Base-by-base conservation (phyloP, 2,329 filamentous ascomycete species). In the Mollisia scopiformis region DNA sequence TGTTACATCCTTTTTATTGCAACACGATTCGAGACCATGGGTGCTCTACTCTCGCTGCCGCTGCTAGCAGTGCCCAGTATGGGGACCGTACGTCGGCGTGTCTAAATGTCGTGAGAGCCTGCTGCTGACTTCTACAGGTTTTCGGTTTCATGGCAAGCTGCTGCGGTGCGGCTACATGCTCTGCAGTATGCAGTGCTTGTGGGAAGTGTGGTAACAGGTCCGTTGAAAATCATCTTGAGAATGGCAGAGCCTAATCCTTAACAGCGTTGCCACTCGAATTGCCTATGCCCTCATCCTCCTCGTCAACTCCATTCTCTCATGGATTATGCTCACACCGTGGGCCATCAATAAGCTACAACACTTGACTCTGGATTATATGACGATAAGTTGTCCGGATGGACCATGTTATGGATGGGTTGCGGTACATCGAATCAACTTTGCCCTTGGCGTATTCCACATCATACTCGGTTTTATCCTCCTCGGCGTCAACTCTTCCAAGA, bases 271-370 rank as follows among this genome's bases (percentile, higher is more conserved):
- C 59, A 99, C 95, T 68, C 92, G 95, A 81, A 96, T 98, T 79
- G 94, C 91, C 73, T 97, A 97, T 75, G 93, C 95, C 66, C 86
- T 98, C 72, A 89, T 99, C 65, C 90, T 99, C 58, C 88, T 99
- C 68, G 79, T 98, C 77, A 99, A 99, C 83, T 97, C 94, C 61
- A 97, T 98, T 66, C 76, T 98, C 55, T 94, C 95, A 35, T 99
- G 95, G 95, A 92, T 99, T 69, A 97, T 98, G 92, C 92, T 99
- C 79, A 99, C 95, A 23, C 92, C 93, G 56, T 99, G 95, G 95
- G 95, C 95, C 33, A 91, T 99, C 74, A 92, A 97, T 72, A 98
- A 98, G 75, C 83, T 99, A 6, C 88, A 98, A 77, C 87, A 96
- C 66, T 82, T 98, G 57, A 95, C 92, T 13, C 84, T 99, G 67